These are phyloP conservation scores for Sarcocystis neurona DNA, from an alignment of 169 alveolate species.

Conservation along the genomic window DNA sequence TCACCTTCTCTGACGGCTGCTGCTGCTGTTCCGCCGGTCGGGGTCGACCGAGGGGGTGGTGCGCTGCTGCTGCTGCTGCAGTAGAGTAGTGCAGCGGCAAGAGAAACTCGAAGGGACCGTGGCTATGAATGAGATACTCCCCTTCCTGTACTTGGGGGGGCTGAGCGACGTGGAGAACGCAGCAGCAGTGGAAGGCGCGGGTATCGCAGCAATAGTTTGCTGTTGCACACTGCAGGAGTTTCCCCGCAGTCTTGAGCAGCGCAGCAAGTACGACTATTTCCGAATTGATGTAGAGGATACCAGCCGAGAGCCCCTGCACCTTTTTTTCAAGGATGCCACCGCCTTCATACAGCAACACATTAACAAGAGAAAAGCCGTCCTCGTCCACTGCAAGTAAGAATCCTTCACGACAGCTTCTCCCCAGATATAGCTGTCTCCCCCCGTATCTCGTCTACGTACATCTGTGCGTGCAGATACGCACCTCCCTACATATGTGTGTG, in stretches of 20 bases:
- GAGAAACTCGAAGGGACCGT: too few relatives aligned
- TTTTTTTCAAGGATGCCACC: conserved; percentile 67
- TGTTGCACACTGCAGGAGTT: conserved; percentile 54
- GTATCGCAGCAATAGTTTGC: conserved; percentile 30
- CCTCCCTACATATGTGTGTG: too few relatives aligned
- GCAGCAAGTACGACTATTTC: background rate
- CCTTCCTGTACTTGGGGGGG: conserved; percentile 42
- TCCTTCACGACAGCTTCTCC: too few relatives aligned
- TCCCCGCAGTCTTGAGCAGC: background rate
- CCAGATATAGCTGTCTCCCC: too few relatives aligned
- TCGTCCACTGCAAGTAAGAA: conserved; percentile 72
- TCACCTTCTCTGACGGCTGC: too few relatives aligned
- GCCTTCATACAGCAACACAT: conserved; percentile 67
- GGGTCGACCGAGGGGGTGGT: too few relatives aligned
- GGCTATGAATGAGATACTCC: conserved; percentile 55
- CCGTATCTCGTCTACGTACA: too few relatives aligned
- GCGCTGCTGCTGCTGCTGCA: too few relatives aligned
- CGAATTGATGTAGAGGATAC: conserved; percentile 69
- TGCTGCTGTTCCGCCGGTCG: too few relatives aligned
- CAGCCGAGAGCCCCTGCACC: conserved; percentile 69
- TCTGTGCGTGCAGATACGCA: too few relatives aligned
- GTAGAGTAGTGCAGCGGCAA: too few relatives aligned
- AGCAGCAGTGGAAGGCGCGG: background rate
- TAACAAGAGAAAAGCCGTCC: conserved; percentile 62
- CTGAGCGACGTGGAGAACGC: conserved; percentile 36